These are phyloP conservation scores for Pyrrhoderma noxium DNA, from an alignment of 1,284 basidiomycete species.

Conservation along the genomic window DNA sequence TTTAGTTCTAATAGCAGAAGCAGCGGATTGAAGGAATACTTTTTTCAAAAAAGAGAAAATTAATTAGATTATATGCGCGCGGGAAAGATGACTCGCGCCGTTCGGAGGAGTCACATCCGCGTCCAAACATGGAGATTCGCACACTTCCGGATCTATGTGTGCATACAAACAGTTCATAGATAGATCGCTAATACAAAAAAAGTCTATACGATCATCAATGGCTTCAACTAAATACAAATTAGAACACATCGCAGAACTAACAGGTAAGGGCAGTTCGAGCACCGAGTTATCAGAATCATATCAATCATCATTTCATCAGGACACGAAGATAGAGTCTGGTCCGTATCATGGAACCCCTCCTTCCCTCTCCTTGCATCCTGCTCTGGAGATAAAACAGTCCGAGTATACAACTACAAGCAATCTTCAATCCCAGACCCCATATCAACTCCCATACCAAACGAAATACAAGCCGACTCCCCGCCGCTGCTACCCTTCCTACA, in stretches of 20 bases:
- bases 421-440: not conserved
- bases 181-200: too few species aligned
- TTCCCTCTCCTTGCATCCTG: constrained; percentile 85
- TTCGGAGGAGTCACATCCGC: not conserved
- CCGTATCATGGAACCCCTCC: constrained; percentile 85
- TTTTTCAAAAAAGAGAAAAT: not conserved
- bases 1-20: not conserved
- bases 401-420: constrained; percentile 68
- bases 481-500: too few species aligned
- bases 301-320: constrained; percentile 34
- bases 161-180: too few species aligned
- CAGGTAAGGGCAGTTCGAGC: constrained; percentile 9
- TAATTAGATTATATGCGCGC: constrained; percentile 5
- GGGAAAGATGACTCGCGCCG: not conserved
- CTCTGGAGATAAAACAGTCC: constrained; percentile 89
- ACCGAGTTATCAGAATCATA: not conserved
- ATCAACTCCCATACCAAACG: not conserved
- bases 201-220: too few species aligned
- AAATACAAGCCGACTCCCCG: constrained; percentile 10
- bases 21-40: not conserved
- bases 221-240: constrained; percentile 5
- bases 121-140: not conserved
- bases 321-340: constrained; percentile 86
- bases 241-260: constrained; percentile 15
- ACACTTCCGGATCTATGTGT: too few species aligned